These are phyloP conservation scores for Guillardia theta DNA, from an alignment of 78 protist genomes.

Conservation along the genomic window DNA sequence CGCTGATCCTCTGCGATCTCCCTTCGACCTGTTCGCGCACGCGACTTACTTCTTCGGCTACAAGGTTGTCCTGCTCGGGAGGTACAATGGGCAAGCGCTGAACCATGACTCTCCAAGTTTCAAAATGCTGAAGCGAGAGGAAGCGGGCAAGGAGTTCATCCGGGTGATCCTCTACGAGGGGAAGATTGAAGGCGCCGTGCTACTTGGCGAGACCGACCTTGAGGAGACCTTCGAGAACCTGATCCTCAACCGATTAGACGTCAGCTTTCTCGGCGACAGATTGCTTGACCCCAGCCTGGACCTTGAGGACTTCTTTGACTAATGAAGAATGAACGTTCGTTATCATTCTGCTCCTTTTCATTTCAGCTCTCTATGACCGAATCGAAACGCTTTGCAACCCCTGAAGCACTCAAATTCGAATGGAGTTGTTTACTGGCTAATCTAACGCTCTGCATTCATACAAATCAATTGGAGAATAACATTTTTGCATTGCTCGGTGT, in stretches of 20 bases:
- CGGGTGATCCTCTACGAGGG: neutral
- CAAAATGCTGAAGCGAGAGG: too few relatives aligned
- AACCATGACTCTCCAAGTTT: neutral
- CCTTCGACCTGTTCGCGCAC: constrained; percentile 1
- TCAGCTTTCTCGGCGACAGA: neutral
- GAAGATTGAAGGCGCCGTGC: neutral
- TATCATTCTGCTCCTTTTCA: too few relatives aligned
- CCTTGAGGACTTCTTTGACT: constrained; percentile 2
- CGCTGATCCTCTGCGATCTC: neutral
- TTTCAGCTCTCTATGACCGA: too few relatives aligned
- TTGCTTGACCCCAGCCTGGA: neutral
- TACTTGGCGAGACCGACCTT: neutral
- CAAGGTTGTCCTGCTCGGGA: neutral
- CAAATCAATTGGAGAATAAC: too few relatives aligned
- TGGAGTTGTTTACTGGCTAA: too few relatives aligned
- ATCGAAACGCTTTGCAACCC: too few relatives aligned
- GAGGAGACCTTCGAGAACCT: neutral
- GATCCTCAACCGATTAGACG: neutral
- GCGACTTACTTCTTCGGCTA: neutral
- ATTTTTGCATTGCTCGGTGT: too few relatives aligned
- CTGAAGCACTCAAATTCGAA: too few relatives aligned
- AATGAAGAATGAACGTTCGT: too few relatives aligned
- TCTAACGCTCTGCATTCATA: too few relatives aligned
- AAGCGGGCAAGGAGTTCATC: neutral
- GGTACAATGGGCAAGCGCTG: neutral